Conservation (phyloP, 75 land plant genomes). For the Picea sitchensis region DNA sequence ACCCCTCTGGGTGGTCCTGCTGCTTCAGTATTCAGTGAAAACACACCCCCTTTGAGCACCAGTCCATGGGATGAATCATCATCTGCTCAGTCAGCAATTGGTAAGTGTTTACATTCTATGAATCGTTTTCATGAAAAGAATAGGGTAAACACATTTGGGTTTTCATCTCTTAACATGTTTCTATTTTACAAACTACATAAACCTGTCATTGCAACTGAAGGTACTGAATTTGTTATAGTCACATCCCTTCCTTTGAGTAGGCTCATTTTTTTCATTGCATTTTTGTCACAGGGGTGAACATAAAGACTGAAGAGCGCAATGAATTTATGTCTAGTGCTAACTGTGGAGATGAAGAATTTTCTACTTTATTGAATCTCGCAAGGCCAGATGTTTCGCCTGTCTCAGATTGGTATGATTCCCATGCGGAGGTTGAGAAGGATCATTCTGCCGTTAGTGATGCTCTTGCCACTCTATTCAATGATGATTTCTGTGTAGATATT, state of each 20-base stretch:
- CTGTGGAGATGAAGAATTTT: conserved; percentile 14
- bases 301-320: conserved; percentile 16
- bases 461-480: conserved; percentile 25
- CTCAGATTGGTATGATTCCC: conserved; percentile 26
- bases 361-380: conserved; percentile 9
- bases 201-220: not conserved
- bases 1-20: conserved; percentile 39
- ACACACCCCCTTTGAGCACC: conserved; percentile 30
- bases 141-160: not conserved
- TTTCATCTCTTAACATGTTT: not conserved
- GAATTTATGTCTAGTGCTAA: conserved; percentile 16
- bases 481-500: conserved; percentile 25
- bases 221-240: not conserved
- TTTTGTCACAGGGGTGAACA: conserved; percentile 4
- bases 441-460: conserved; percentile 10
- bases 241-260: not conserved
- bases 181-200: not conserved
- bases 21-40: conserved; percentile 41
- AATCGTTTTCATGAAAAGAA: not conserved
- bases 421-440: conserved; percentile 20
- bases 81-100: conserved; percentile 15
- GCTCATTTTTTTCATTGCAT: not conserved
- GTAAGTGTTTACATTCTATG: conserved; percentile 16
- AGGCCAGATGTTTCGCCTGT: conserved; percentile 27
- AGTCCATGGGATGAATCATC: conserved; percentile 27